A percentile compares a stretch with the other conserved stretches of the same genome.
phyloP scores from a whole-genome alignment of 2,329 filamentous ascomycete genomes.

The Aspergillus terreus region DNA sequence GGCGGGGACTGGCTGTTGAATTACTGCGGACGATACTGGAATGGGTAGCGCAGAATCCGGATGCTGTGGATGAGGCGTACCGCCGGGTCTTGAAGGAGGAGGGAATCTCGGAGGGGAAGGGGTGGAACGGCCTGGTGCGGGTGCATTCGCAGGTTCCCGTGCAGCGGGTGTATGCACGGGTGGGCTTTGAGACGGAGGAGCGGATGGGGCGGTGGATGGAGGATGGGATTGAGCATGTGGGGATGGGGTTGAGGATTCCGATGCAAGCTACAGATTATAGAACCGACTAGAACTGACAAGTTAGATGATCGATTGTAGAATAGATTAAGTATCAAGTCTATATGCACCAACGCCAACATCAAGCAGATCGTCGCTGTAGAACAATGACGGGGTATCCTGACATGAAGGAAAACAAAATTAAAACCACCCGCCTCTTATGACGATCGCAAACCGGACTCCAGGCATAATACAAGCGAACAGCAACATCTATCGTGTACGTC shows the following conservation, averaged over 20 bases:
- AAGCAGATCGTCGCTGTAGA: constrained; percentile 21
- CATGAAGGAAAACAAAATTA: constrained; percentile 18
- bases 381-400: constrained; percentile 35
- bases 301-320: constrained; percentile 2
- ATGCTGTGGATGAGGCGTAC: constrained; percentile 23
- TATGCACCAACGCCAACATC: constrained; percentile 7
- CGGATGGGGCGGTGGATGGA: constrained; percentile 74
- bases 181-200: constrained; percentile 72
- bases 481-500: constrained; percentile 14
- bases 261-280: constrained; percentile 13
- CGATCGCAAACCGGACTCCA: constrained; percentile 5
- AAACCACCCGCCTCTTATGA: constrained; percentile 16
- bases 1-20: constrained; percentile 59
- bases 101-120: neutral
- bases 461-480: constrained; percentile 3
- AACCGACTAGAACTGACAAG: neutral
- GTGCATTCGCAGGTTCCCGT: constrained; percentile 73
- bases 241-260: constrained; percentile 63
- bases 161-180: constrained; percentile 61
- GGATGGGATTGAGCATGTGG: constrained; percentile 79
- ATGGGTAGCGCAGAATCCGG: constrained; percentile 64
- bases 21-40: constrained; percentile 64
- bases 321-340: neutral
- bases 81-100: constrained; percentile 25
- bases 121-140: constrained; percentile 72